Percentiles rank a stretch among this genome's conserved stretches.
phyloP scores from a whole-genome alignment of 192 early-diverging fungal species.

The Powellomyces hirtus region DNA sequence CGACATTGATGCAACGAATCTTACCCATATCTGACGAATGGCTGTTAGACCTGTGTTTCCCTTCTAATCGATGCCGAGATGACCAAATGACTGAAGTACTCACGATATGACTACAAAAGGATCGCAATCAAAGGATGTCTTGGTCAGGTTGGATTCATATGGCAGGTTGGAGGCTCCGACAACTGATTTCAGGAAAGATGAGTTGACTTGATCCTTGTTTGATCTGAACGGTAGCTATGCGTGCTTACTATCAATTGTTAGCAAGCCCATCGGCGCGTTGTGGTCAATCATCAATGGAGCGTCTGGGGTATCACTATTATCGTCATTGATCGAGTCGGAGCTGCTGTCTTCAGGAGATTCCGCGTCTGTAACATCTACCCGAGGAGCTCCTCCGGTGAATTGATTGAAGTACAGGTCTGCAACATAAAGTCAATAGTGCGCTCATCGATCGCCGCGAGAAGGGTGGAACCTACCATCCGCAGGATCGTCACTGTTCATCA shows the following conservation, averaged over 20 bases:
- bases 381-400: slow-evolving; percentile 10
- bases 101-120: slow-evolving; percentile 77
- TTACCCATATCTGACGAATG: too few relatives aligned
- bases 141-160: slow-evolving; percentile 29
- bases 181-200: slow-evolving; percentile 10
- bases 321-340: slow-evolving; percentile 11
- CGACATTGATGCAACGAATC: too few relatives aligned
- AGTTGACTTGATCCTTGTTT: neutral
- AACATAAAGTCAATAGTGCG: neutral
- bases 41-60: too few relatives aligned
- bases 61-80: too few relatives aligned
- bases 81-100: too few relatives aligned
- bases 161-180: slow-evolving; percentile 40
- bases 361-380: neutral
- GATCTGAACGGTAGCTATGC: slow-evolving; percentile 24
- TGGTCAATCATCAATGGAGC: slow-evolving; percentile 17
- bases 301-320: neutral
- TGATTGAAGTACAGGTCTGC: slow-evolving; percentile 37
- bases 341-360: slow-evolving; percentile 24
- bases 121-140: slow-evolving; percentile 76
- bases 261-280: slow-evolving; percentile 22
- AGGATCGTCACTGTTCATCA: slow-evolving; percentile 41
- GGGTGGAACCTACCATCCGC: slow-evolving; percentile 34
- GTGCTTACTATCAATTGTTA: slow-evolving; percentile 31
- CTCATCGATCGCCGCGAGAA: neutral